Evolutionary conservation across 306 rosid species (phyloP).

Genomic region (Vigna unguiculata): DNA sequence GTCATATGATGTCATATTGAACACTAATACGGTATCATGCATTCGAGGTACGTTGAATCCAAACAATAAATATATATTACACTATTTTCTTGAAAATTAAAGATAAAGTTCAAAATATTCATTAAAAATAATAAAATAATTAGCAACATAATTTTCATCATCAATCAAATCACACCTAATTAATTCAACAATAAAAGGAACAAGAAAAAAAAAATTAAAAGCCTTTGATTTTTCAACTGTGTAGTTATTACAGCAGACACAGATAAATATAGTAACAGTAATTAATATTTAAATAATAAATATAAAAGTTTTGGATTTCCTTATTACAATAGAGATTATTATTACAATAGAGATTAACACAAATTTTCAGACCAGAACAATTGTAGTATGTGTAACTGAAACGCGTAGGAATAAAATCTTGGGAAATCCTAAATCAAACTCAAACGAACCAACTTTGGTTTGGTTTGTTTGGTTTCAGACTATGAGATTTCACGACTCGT

Average conservation of each 20-base stretch:
- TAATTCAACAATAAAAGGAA: not conserved
- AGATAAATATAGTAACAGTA: not conserved
- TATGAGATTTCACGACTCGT: not conserved
- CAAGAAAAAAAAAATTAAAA: not conserved
- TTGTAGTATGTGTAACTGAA: not conserved
- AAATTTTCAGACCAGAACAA: too few relatives aligned
- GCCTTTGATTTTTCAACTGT: not conserved
- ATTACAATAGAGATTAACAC: not conserved
- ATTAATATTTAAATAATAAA: not conserved
- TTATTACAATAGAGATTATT: not conserved
- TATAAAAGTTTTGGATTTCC: not conserved
- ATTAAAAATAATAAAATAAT: not conserved
- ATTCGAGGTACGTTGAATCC: not conserved
- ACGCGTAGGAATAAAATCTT: not conserved
- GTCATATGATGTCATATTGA: not conserved
- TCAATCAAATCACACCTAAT: too few relatives aligned
- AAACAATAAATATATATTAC: not conserved
- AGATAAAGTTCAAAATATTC: not conserved
- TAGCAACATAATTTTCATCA: not conserved
- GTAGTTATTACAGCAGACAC: not conserved
- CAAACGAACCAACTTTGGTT: not conserved
- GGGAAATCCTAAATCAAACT: not conserved
- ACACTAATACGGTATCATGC: not conserved
- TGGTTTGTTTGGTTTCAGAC: slow-evolving; percentile 8
- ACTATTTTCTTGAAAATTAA: not conserved